These are phyloP conservation scores for Sarcodon sp. DNA, from an alignment of 768 basidiomycete genomes.

Conservation along the genomic window DNA sequence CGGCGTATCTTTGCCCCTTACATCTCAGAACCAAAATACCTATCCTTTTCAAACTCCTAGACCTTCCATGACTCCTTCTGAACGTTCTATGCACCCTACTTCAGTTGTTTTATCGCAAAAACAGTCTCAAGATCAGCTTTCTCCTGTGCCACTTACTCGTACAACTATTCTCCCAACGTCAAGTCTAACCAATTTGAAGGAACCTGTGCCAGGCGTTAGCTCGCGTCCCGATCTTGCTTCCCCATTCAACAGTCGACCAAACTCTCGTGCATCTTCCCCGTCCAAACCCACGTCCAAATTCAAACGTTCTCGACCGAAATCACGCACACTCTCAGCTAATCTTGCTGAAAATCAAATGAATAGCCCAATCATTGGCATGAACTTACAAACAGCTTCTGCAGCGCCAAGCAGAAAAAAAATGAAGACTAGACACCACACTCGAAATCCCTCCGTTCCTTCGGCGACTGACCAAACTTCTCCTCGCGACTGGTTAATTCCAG, in stretches of 20 bases:
- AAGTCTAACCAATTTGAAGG: not conserved
- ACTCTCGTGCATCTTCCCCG: not conserved
- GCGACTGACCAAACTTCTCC: not conserved
- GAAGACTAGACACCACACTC: not conserved
- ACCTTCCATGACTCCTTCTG: not conserved
- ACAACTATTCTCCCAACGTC: not conserved
- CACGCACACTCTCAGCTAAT: not conserved
- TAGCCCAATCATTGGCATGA: not conserved
- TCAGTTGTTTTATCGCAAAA: not conserved
- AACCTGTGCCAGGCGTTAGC: not conserved
- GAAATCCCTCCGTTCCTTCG: not conserved
- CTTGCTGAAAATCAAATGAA: not conserved
- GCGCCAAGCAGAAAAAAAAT: not conserved
- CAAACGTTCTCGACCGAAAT: not conserved
- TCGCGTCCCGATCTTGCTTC: not conserved
- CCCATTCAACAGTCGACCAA: not conserved
- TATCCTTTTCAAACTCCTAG: not conserved
- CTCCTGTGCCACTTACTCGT: not conserved
- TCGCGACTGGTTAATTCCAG: not conserved
- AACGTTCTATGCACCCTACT: not conserved
- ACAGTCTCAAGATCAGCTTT: not conserved
- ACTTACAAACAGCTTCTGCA: not conserved
- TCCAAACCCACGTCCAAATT: not conserved
- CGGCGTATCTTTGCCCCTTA: too few species aligned
- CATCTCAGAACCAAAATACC: not conserved